Conservation (phyloP, 176 grass and related monocot species). For the Ensete glaucum region DNA sequence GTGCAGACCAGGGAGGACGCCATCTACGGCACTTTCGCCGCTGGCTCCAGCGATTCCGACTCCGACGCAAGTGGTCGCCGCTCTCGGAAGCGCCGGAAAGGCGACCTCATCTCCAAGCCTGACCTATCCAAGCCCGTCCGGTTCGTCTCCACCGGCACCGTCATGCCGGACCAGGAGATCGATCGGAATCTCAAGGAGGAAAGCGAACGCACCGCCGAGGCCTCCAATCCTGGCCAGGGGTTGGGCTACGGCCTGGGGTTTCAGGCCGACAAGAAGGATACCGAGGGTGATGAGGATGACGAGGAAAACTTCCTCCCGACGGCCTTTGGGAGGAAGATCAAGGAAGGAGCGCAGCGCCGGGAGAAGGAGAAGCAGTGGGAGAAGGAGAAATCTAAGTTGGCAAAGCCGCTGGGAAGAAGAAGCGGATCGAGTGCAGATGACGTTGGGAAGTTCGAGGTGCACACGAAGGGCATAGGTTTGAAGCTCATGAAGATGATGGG, state of each 20-base stretch:
- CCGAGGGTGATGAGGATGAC: background rate
- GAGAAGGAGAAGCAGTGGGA: conserved; percentile 44
- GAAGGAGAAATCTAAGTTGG: conserved; percentile 28
- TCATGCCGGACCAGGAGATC: conserved; percentile 25
- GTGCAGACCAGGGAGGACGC: conserved; percentile 53
- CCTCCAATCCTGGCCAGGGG: conserved; percentile 4
- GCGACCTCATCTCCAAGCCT: conserved; percentile 25
- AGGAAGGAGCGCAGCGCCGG: conserved; percentile 48
- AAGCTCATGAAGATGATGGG: conserved; percentile 60
- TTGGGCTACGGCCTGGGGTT: conserved; percentile 25
- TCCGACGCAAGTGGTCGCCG: conserved; percentile 30
- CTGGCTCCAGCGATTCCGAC: conserved; percentile 42
- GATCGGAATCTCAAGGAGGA: conserved; percentile 12
- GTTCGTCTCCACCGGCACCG: conserved; percentile 50
- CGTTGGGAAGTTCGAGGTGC: conserved; percentile 30
- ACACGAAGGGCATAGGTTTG: conserved; percentile 48
- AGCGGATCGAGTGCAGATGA: conserved; percentile 3
- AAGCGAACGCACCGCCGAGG: background rate
- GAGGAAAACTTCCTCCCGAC: conserved; percentile 33
- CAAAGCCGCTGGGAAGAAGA: conserved; percentile 19
- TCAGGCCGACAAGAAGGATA: background rate
- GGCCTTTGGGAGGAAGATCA: conserved; percentile 49
- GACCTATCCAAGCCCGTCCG: conserved; percentile 53
- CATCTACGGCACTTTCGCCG: conserved; percentile 64
- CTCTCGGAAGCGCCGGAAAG: conserved; percentile 36